Evolutionary conservation across 495 filamentous ascomycete genomes (phyloP), one percentile per base, ranked within the genome.

Genomic region (Hyaloscypha finlandica): DNA sequence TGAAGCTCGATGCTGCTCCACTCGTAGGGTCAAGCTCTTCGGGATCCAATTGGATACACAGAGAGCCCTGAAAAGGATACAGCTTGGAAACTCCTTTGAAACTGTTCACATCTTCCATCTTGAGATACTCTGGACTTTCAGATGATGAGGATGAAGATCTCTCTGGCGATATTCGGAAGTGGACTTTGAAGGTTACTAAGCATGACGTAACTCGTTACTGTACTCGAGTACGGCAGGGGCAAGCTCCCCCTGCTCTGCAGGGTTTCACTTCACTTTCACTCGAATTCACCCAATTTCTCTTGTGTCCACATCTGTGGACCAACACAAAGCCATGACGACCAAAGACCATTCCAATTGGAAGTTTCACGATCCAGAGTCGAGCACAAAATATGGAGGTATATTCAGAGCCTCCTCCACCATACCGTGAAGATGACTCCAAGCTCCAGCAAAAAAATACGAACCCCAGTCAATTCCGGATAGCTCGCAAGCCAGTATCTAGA

Each of bases 401-500:
- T 56, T 16, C 20, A 9, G 48, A 54, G 9, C 22, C 39, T 53
- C 64, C 64, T 32, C 64, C 64, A 0, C 64, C 64, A 29, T 66
- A 66, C 32, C 42, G 42, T 48, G 42, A 48, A 48, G 6, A 14
- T 42, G 57, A 62, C 35, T 19, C n/a, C 2, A n/a, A 57, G 8
- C 39, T 45, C 25, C n/a, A 11, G 19, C 32, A 57, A 32, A 51
- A 8, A 1, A 52, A 42, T 29, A n/a, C 19, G 6, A 16, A 63
- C 31, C 52, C 16, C 37, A 6, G 11, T 54, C 57, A 60, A 19
- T 31, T 48, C 32, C 64, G 32, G 31, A 61, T 66, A 22, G 29
- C n/a, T 33, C 48, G 66, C 11, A 67, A 67, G 32, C 66, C 66
- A 5, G n/a, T 68, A 8, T 48, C 59, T 33, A 31, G 30, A 19